phyloP scores from a whole-genome alignment of 1,139 yeast species.

The Yarrowia galli region DNA sequence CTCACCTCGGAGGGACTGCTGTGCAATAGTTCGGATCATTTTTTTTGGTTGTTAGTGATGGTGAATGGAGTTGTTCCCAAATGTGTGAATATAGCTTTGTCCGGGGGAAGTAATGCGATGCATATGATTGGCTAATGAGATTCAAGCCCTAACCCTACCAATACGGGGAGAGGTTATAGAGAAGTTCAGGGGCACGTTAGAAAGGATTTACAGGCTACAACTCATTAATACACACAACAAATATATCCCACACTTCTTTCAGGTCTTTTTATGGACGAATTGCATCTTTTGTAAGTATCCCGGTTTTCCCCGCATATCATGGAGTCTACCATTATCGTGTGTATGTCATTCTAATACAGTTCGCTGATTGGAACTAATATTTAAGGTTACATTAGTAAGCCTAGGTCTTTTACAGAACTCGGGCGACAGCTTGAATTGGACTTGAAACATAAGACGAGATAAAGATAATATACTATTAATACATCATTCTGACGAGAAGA shows the following conservation, averaged over 20 bases:
- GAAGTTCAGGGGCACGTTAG: not conserved
- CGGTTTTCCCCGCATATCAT: constrained; percentile 36
- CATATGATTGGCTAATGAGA: constrained; percentile 31
- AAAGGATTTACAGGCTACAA: too few species aligned
- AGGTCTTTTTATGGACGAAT: not conserved
- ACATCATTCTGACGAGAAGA: not conserved
- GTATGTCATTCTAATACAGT: constrained; percentile 1
- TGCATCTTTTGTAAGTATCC: not conserved
- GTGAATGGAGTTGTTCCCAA: constrained; percentile 27
- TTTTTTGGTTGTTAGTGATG: constrained; percentile 34
- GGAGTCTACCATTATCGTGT: constrained; percentile 28
- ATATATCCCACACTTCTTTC: not conserved
- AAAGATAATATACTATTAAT: not conserved
- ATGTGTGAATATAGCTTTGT: constrained; percentile 25
- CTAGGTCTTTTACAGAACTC: too few species aligned
- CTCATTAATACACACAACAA: too few species aligned
- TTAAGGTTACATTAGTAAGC: not conserved
- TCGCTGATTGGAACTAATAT: constrained; percentile 22
- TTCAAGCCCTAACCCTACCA: constrained; percentile 28
- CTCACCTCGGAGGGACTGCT: constrained; percentile 39
- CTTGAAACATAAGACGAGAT: too few species aligned
- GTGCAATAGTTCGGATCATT: constrained; percentile 39
- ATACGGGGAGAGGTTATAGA: not conserved
- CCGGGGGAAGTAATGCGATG: constrained; percentile 37
- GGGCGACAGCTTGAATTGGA: too few species aligned